Base-by-base conservation (phyloP, 768 basidiomycete species). In the Russula ochroleuca region DNA sequence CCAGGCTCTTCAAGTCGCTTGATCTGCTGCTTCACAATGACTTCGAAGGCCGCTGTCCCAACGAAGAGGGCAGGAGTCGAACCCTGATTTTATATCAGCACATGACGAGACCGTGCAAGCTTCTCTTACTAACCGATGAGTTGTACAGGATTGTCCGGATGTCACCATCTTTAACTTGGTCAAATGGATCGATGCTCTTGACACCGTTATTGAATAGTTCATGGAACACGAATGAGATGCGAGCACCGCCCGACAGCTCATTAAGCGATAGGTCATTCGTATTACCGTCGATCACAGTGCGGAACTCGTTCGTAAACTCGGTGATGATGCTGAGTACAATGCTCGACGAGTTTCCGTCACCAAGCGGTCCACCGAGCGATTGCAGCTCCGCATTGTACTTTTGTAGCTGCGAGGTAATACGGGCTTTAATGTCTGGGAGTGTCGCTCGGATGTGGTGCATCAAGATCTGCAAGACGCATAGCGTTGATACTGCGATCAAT, bases 391-490 rank as follows among this genome's bases (percentile, higher is more conserved):
- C 79, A 62, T 83, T 92, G 80, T 82, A 98, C 72, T 95, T 96
- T 75, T 87, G 83, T 52, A 95, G 81, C 70, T 98, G 94, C 65
- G 88, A 83, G n/a, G 86, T 81, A 73, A 99, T 98, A 70, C 95
- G 87, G 17, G 86, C 83, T 79, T 99, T 99, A 81, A 98, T 98
- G 73, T 99, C 97, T 37, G 97, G 97, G n/a, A 99, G 83, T 23
- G 94, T 97, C 58, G 92, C 85, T 61, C 92, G 91, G 74, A 99
- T 98, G 76, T 99, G 97, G 76, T 97, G 94, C 95, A 98, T 98
- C 58, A 99, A 86, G 72, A 99, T 96, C 94, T 96, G 61, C 6
- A 19, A 38, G n/a, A 9, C 10, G 47, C 7, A 41, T 14, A 33
- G 10, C 3, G 21, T 56, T 35, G 47, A 31, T 19, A n/a, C 25